Percentiles rank a stretch among this genome's conserved stretches.
These are phyloP conservation scores for Aureobasidium sp. DNA, from an alignment of 2,329 filamentous ascomycete genomes.

Conservation along the genomic window DNA sequence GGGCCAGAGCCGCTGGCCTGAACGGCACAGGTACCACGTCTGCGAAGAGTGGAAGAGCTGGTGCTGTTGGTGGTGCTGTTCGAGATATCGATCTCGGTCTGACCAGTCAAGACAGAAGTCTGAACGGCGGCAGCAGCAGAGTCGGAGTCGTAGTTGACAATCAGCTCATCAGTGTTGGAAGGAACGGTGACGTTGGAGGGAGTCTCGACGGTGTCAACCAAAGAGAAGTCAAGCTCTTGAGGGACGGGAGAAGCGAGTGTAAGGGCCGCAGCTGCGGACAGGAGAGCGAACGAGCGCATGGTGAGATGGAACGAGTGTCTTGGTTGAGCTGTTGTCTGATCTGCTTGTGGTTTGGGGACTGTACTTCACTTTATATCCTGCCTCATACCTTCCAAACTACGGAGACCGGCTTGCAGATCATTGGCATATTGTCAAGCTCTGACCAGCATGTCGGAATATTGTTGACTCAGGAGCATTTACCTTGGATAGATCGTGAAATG, in stretches of 20 bases:
- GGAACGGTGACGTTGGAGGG: conserved; percentile 9
- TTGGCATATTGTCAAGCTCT: neutral
- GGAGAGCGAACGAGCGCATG: conserved; percentile 7
- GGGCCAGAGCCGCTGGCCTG: conserved; percentile 15
- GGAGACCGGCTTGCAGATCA: neutral
- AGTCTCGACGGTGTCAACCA: conserved; percentile 12
- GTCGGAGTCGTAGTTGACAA: conserved; percentile 11
- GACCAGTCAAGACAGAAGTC: conserved; percentile 1
- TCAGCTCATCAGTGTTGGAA: conserved; percentile 6
- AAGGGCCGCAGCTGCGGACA: conserved; percentile 8
- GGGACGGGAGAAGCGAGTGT: conserved; percentile 10
- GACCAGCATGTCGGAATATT: neutral
- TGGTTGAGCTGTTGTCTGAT: conserved; percentile 8
- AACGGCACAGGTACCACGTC: conserved; percentile 4
- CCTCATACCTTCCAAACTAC: neutral
- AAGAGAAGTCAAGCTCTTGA: conserved; percentile 14
- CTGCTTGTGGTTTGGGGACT: neutral
- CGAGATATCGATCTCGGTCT: neutral
- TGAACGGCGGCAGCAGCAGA: conserved; percentile 10
- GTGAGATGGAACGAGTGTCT: neutral
- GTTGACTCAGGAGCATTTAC: neutral
- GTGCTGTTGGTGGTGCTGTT: conserved; percentile 10
- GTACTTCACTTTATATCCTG: neutral
- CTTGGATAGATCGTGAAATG: neutral
- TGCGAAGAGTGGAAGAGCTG: neutral